Evolutionary conservation across 495 filamentous ascomycete genomes (phyloP).

Genomic region (Penicillium diatomitis): DNA sequence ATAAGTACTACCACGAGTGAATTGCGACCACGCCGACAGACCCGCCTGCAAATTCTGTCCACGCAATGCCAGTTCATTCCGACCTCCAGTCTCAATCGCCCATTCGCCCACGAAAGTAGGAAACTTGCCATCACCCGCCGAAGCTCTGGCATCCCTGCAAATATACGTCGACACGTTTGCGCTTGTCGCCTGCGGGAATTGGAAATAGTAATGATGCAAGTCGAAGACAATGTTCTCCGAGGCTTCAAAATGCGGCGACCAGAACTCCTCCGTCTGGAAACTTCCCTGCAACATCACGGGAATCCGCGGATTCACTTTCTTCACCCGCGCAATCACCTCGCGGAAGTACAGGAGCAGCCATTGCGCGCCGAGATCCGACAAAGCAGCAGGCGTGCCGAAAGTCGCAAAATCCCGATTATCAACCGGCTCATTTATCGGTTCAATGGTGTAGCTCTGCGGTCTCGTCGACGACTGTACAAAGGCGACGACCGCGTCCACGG

Average conservation of each 20-base stretch:
- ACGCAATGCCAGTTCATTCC: slow-evolving; percentile 17
- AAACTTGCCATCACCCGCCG: slow-evolving; percentile 19
- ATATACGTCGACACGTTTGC: slow-evolving; percentile 15
- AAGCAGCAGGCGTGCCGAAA: slow-evolving; percentile 22
- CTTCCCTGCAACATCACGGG: slow-evolving; percentile 25
- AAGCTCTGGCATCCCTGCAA: slow-evolving; percentile 10
- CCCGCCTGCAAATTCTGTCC: slow-evolving; percentile 16
- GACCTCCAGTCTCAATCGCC: slow-evolving; percentile 15
- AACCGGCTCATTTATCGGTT: slow-evolving; percentile 23
- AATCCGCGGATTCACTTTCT: slow-evolving; percentile 9
- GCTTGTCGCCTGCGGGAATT: slow-evolving; percentile 15
- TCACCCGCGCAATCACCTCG: slow-evolving; percentile 14
- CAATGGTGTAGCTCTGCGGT: slow-evolving; percentile 18
- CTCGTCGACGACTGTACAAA: slow-evolving; percentile 18
- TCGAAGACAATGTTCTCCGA: slow-evolving; percentile 23
- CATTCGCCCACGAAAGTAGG: slow-evolving; percentile 26
- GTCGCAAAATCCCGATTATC: slow-evolving; percentile 18
- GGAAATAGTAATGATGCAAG: slow-evolving; percentile 23
- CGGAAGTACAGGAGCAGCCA: slow-evolving; percentile 23
- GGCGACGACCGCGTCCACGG: slow-evolving; percentile 15
- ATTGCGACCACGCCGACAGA: slow-evolving; percentile 12
- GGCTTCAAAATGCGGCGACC: slow-evolving; percentile 12
- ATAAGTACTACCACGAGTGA: slow-evolving; percentile 16
- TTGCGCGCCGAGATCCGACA: slow-evolving; percentile 15
- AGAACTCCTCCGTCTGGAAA: slow-evolving; percentile 18